Base-by-base conservation (phyloP, 495 filamentous ascomycete species). In the Penicillium arizonense region DNA sequence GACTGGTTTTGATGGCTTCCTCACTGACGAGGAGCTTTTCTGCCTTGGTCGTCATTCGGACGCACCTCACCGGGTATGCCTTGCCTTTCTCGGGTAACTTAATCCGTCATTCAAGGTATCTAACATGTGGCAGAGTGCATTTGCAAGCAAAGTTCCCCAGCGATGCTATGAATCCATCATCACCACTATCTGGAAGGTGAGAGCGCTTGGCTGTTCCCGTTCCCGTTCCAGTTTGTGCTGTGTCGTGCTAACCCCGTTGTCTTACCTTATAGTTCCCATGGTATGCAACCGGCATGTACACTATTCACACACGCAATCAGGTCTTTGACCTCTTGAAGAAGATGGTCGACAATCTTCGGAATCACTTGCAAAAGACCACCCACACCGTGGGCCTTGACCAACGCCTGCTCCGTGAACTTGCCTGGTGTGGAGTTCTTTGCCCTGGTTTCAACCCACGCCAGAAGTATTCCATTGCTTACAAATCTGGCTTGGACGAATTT, bases 121-220 rank as follows among this genome's bases (percentile, higher is more conserved):
- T 38, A 21, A 45, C 20, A 38, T 35, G 16, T 50, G 41, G 3
- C 44, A 90, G 87, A 85, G 84, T 39, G 78, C 79, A 1, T 91
- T 84, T 59, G 76, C 81, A 4, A 70, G 68, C 26, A 80, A 86
- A 48, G 87, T 83, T 50, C 82, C 82, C 5, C 84, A 91, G 68
- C 85, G 89, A 2, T 80, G 84, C 9, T 92, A 82, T 55, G 89
- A 94, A 71, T 85, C 78, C 35, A 77, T 89, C 62, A 87, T 90
- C 55, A 88, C 82, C 56, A 89, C 84, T 0, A 70, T 94, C 44
- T 79, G 80, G 59, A 94, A 92, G 75, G 75, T 86, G 57, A 50
- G 62, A 24, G 32, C 4, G 7, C 1, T 35, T 30, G 10, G 14
- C 21, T 13, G 13, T 23, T 42, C 2, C 7, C 30, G 21, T 37